Evolutionary conservation across 768 basidiomycete species (phyloP), one percentile per base, ranked within the genome.

Genomic region (Dioszegia hungarica): DNA sequence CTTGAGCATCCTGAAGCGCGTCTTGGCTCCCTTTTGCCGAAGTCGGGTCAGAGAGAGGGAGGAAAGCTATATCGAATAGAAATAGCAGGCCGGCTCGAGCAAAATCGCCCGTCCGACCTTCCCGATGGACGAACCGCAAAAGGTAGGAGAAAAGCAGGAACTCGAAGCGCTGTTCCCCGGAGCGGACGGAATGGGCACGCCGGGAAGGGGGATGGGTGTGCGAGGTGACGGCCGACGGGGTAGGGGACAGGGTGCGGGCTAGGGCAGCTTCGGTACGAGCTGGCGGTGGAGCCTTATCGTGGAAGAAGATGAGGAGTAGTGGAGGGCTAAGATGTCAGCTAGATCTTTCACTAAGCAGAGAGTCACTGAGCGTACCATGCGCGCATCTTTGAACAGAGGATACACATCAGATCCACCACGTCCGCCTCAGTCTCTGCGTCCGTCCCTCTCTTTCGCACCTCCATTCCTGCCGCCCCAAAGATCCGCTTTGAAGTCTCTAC

Each of bases 121-220:
- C 93, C 55, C 92, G 83, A 72, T 97, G 93, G 22, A 92, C 88
- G 71, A 92, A 97, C 0, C 91, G 89, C 10, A 98, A 84, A 33
- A 98, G 85, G 68, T 94, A 94, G 70, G 93, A 90, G 81, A 97
- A 95, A 12, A 97, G 80, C 27, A 94, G 83, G 70, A 95, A 97
- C 72, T 98, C 93, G 68, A 94, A 94, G 77, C 94, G 90, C 19
- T 89, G 59, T 2, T 63, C 43, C 10, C 47, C 25, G 12, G 31
- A 33, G n/a, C 19, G 2, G 28, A 28, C 44, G 2, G 24, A 22
- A 5, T 20, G 24, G 12, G 64, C 38, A 10, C 48, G 54, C 4
- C 80, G 75, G 14, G 76, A 70, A 12, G 78, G 79, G 9, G 70
- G 62, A 36, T 77, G 80, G 11, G 83, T 84, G 29, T 78, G 83